phyloP scores from a whole-genome alignment of 2,329 filamentous ascomycete species.

The Alternaria triticina region DNA sequence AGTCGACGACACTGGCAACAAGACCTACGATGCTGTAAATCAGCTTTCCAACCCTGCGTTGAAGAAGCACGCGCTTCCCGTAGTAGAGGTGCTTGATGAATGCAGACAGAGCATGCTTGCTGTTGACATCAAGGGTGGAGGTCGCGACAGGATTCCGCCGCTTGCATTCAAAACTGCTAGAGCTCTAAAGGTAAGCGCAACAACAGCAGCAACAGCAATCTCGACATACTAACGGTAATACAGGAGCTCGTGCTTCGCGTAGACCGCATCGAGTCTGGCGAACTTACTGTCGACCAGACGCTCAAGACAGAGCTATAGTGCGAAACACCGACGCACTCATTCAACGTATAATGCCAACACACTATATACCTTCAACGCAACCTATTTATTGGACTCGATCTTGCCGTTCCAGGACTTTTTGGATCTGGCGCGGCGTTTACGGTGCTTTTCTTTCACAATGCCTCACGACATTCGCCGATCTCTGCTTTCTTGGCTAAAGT shows the following conservation, averaged over 20 bases:
- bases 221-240: conserved; percentile 15
- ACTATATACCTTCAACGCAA: background rate
- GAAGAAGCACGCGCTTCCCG: conserved; percentile 57
- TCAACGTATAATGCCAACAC: background rate
- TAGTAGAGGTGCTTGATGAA: conserved; percentile 64
- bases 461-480: background rate
- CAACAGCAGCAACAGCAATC: background rate
- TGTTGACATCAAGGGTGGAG: conserved; percentile 65
- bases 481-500: background rate
- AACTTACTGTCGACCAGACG: conserved; percentile 43
- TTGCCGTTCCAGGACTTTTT: background rate
- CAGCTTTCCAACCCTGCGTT: conserved; percentile 59
- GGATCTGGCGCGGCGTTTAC: background rate
- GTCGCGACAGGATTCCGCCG: conserved; percentile 72
- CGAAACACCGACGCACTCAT: background rate
- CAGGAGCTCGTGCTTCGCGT: conserved; percentile 52
- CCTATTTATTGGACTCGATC: background rate
- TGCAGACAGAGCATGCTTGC: conserved; percentile 71
- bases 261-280: conserved; percentile 49
- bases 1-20: conserved; percentile 71
- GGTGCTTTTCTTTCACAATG: background rate
- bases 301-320: conserved; percentile 41
- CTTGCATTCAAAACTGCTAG: conserved; percentile 87
- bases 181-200: conserved; percentile 69
- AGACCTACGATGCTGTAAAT: conserved; percentile 62